A percentile compares a stretch with the other conserved stretches of the same genome.
Conservation (phyloP, 805 yeast genomes). For the Candida maltosa region DNA sequence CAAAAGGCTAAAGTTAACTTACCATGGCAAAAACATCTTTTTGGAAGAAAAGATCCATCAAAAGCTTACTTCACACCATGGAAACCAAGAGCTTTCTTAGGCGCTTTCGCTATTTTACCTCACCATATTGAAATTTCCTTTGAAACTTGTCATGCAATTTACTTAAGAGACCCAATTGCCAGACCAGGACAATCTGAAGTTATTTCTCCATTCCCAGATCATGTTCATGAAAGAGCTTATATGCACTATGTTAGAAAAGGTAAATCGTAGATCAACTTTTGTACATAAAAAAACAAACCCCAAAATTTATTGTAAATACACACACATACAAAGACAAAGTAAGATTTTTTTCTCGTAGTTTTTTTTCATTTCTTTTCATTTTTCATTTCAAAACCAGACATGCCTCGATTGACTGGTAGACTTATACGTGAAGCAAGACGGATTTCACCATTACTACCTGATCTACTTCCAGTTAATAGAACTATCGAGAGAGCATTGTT, state of each 20-base stretch:
- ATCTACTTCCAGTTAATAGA: slow-evolving; percentile 29
- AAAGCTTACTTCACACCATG: slow-evolving; percentile 95
- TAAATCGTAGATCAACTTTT: slow-evolving; percentile 19
- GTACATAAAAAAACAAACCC: slow-evolving; percentile 4
- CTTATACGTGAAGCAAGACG: slow-evolving; percentile 24
- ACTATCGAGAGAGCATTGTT: slow-evolving; percentile 41
- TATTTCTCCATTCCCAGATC: slow-evolving; percentile 79
- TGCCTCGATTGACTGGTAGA: slow-evolving; percentile 31
- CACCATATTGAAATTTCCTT: slow-evolving; percentile 88
- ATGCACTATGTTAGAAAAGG: slow-evolving; percentile 87
- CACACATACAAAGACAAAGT: not conserved
- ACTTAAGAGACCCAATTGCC: slow-evolving; percentile 93
- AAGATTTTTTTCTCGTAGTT: not conserved
- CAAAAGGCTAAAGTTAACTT: slow-evolving; percentile 47
- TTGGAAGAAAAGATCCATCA: slow-evolving; percentile 72
- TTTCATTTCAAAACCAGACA: slow-evolving; percentile 6
- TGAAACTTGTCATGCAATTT: slow-evolving; percentile 93
- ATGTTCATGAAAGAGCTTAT: slow-evolving; percentile 88
- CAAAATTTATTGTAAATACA: slow-evolving; percentile 2
- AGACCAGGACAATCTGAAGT: slow-evolving; percentile 97
- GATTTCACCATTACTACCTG: slow-evolving; percentile 25
- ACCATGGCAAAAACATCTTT: slow-evolving; percentile 79
- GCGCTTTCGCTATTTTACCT: slow-evolving; percentile 90
- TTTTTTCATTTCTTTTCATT: not conserved
- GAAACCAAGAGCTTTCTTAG: slow-evolving; percentile 90